These are phyloP conservation scores for Yamagishiella unicocca DNA, from an alignment of 139 green algal genomes.

Conservation along the genomic window DNA sequence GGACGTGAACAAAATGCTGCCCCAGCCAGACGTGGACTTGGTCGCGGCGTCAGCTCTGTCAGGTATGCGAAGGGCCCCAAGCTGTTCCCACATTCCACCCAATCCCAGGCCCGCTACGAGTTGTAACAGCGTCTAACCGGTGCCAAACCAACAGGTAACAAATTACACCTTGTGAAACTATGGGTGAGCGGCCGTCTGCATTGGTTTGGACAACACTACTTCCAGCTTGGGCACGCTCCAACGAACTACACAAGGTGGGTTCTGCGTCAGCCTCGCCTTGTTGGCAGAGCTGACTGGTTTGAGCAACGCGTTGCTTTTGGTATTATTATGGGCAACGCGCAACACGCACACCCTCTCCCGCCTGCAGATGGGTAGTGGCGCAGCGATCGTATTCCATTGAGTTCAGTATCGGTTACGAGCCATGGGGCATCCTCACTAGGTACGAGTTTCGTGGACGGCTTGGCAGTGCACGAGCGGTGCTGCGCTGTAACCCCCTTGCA, in stretches of 20 bases:
- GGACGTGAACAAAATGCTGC: background rate
- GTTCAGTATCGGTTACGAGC: conserved; percentile 52
- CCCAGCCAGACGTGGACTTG: background rate
- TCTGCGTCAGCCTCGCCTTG: background rate
- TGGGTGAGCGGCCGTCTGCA: background rate
- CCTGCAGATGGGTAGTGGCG: background rate
- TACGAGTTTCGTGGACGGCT: background rate
- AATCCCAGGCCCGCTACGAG: too few species aligned
- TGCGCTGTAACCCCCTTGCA: background rate
- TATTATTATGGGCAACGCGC: background rate
- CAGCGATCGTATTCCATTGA: conserved; percentile 1
- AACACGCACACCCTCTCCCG: background rate
- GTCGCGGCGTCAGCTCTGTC: background rate
- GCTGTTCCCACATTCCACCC: background rate
- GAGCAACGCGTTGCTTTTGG: background rate
- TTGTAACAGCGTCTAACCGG: too few species aligned
- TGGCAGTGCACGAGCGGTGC: background rate
- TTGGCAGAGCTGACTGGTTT: background rate
- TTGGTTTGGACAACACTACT: conserved; percentile 39
- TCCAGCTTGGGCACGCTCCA: conserved; percentile 13
- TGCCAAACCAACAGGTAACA: too few species aligned
- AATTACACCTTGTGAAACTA: conserved; percentile 9
- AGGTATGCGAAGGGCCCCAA: background rate
- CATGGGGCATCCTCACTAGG: conserved; percentile 56
- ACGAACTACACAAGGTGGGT: conserved; percentile 34